Conservation (phyloP, 768 basidiomycete species). For the Leccinum imitatum region DNA sequence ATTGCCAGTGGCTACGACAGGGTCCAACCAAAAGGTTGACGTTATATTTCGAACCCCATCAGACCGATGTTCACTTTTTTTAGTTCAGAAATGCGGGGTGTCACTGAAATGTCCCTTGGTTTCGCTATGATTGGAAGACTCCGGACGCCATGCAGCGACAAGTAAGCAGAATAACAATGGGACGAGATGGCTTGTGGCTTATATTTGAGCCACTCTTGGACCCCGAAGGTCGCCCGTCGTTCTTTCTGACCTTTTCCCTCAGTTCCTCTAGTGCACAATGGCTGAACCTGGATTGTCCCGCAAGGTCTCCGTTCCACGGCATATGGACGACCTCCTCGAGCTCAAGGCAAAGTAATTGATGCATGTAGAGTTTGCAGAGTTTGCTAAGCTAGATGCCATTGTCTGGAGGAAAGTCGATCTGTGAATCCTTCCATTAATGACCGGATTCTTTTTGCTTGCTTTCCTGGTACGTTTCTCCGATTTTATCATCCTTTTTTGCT, state of each 20-base stretch:
- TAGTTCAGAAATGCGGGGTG: too few species aligned
- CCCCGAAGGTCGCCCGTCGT: neutral
- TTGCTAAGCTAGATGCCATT: neutral
- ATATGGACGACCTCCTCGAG: neutral
- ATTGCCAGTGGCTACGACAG: too few species aligned
- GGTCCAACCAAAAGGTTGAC: too few species aligned
- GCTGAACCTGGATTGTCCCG: neutral
- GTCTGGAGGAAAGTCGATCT: neutral
- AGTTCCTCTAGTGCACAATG: neutral
- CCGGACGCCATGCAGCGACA: too few species aligned
- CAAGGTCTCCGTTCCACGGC: neutral
- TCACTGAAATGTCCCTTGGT: too few species aligned
- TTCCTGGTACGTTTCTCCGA: neutral
- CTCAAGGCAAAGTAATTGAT: neutral
- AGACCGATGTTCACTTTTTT: too few species aligned
- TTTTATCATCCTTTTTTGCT: neutral
- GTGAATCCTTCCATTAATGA: neutral
- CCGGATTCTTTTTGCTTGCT: neutral
- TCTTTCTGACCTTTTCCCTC: neutral
- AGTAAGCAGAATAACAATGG: too few species aligned
- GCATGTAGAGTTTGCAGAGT: neutral
- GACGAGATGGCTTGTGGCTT: too few species aligned
- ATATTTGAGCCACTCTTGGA: too few species aligned
- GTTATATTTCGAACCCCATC: too few species aligned
- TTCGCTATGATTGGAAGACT: too few species aligned